Evolutionary conservation across 768 basidiomycete species (phyloP).

Genomic region (Boletellus emodensis): DNA sequence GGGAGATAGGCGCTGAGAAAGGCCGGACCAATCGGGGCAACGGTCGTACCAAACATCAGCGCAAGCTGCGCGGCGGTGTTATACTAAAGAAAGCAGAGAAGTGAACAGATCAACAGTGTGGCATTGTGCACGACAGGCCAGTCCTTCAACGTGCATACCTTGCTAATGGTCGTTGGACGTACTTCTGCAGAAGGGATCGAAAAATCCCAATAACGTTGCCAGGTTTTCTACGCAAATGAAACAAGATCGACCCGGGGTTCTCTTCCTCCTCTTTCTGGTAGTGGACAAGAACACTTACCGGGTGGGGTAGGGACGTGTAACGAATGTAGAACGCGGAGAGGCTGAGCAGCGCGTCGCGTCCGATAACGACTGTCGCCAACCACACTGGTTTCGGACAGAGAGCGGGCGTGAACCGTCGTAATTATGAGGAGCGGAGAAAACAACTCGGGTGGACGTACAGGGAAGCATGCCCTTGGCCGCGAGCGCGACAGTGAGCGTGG

Average conservation of each 20-base stretch:
- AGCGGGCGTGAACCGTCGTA: neutral
- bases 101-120: neutral
- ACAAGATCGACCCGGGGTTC: neutral
- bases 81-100: conserved; percentile 42
- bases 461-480: conserved; percentile 83
- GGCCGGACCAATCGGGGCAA: conserved; percentile 70
- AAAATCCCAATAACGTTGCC: conserved; percentile 92
- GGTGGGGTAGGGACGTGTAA: conserved; percentile 82
- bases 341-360: conserved; percentile 82
- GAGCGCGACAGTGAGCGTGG: conserved; percentile 84
- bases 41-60: conserved; percentile 86
- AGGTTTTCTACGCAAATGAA: conserved; percentile 66
- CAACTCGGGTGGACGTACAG: conserved; percentile 41
- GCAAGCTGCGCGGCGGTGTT: conserved; percentile 91
- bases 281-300: conserved; percentile 43
- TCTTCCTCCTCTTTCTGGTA: neutral
- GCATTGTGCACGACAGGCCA: neutral
- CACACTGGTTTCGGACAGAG: conserved; percentile 51
- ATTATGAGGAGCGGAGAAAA: neutral
- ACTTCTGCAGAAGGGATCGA: conserved; percentile 95
- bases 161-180: conserved; percentile 89
- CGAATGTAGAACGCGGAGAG: conserved; percentile 91
- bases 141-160: conserved; percentile 41
- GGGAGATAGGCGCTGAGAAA: conserved; percentile 54
- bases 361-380: conserved; percentile 80